These are phyloP conservation scores for Yarrowia sp. DNA, from an alignment of 805 yeast genomes.

Conservation along the genomic window DNA sequence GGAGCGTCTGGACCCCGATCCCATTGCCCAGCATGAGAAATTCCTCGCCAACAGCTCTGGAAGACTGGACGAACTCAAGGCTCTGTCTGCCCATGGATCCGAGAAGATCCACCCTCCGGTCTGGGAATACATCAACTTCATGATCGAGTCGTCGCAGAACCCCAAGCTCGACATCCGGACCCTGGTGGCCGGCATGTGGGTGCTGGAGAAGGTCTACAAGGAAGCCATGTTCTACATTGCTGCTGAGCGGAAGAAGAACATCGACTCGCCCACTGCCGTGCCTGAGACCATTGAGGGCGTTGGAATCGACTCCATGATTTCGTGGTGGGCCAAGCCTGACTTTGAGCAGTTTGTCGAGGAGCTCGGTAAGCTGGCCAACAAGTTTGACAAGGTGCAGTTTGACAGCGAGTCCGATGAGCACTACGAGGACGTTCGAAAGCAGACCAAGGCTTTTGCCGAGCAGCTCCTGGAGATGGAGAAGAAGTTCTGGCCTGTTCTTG, in stretches of 20 bases:
- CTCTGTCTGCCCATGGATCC: slow-evolving; percentile 12
- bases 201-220: slow-evolving; percentile 31
- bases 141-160: slow-evolving; percentile 21
- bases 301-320: slow-evolving; percentile 36
- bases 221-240: slow-evolving; percentile 37
- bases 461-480: slow-evolving; percentile 19
- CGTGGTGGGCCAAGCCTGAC: slow-evolving; percentile 38
- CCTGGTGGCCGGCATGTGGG: slow-evolving; percentile 38
- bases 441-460: slow-evolving; percentile 20
- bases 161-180: slow-evolving; percentile 10
- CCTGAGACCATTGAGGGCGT: slow-evolving; percentile 19
- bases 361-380: slow-evolving; percentile 16
- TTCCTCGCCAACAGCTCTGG: neutral
- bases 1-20: slow-evolving; percentile 21
- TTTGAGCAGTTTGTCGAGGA: slow-evolving; percentile 34
- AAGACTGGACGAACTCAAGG: slow-evolving; percentile 1
- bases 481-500: slow-evolving; percentile 31
- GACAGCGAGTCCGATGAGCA: slow-evolving; percentile 9
- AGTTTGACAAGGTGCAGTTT: slow-evolving; percentile 31
- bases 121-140: slow-evolving; percentile 34
- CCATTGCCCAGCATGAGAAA: slow-evolving; percentile 7
- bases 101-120: slow-evolving; percentile 34
- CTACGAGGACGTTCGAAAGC: neutral
- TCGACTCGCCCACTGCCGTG: slow-evolving; percentile 15
- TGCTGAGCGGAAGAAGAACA: slow-evolving; percentile 23